Conservation (phyloP, 176 grass and related monocot species). For the Cocos nucifera region DNA sequence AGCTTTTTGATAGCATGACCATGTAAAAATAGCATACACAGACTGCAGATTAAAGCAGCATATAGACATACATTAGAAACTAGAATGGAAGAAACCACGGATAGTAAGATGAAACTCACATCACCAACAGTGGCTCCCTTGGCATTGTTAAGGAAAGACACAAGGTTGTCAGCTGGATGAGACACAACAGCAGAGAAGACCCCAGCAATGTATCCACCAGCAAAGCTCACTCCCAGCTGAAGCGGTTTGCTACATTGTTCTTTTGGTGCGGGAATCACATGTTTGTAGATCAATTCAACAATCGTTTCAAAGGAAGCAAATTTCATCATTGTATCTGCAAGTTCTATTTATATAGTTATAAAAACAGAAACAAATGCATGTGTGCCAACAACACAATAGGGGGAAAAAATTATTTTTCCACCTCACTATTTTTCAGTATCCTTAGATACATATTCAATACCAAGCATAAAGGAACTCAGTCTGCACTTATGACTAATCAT, state of each 20-base stretch:
- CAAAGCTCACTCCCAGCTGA: conserved; percentile 78
- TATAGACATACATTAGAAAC: background rate
- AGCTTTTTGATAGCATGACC: conserved; percentile 71
- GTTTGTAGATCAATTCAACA: conserved; percentile 74
- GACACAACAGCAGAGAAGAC: conserved; percentile 70
- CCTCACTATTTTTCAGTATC: no score
- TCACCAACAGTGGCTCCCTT: conserved; percentile 64
- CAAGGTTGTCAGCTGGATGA: conserved; percentile 85
- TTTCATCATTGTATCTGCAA: conserved; percentile 91
- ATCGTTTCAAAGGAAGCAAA: conserved; percentile 84
- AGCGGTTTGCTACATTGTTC: conserved; percentile 72
- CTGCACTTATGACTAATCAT: no score
- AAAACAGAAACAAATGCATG: no score
- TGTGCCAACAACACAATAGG: background rate
- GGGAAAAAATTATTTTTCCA: background rate
- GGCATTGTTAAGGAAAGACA: conserved; percentile 81
- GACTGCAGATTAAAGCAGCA: background rate
- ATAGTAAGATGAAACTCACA: conserved; percentile 21
- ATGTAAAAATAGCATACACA: background rate
- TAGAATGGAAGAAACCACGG: no score
- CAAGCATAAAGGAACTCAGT: no score
- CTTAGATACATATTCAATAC: no score
- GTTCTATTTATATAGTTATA: background rate
- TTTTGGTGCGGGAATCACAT: conserved; percentile 65
- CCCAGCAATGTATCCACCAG: conserved; percentile 71